Conservation (phyloP, 768 basidiomycete species). For the Tricholomella constricta region DNA sequence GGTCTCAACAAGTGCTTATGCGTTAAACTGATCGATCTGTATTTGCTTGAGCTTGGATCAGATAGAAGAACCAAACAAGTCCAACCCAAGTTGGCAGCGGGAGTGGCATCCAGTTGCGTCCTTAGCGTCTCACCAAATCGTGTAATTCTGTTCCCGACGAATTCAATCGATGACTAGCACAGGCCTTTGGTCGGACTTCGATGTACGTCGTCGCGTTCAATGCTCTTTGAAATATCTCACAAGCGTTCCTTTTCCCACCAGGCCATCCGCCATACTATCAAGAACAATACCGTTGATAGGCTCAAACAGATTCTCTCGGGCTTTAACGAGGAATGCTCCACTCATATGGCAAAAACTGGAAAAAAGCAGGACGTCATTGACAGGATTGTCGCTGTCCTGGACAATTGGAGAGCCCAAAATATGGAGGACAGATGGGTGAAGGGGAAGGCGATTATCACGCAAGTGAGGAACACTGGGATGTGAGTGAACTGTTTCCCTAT, state of each 20-base stretch:
- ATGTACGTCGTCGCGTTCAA: constrained; percentile 44
- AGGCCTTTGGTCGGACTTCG: constrained; percentile 73
- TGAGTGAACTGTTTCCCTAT: constrained; percentile 42
- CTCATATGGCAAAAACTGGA: constrained; percentile 70
- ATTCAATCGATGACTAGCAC: constrained; percentile 54
- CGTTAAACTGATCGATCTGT: constrained; percentile 4
- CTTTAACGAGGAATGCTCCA: constrained; percentile 77
- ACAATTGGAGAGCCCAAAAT: constrained; percentile 58
- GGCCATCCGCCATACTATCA: constrained; percentile 70
- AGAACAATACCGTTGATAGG: constrained; percentile 81
- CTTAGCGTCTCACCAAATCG: background rate
- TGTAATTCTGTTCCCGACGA: constrained; percentile 1
- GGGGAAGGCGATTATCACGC: constrained; percentile 65
- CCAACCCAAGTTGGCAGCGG: background rate
- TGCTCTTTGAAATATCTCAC: constrained; percentile 11
- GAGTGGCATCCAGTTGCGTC: background rate
- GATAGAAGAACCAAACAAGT: constrained; percentile 11
- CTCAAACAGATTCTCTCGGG: constrained; percentile 80
- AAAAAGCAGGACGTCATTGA: constrained; percentile 90
- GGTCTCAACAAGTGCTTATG: constrained; percentile 6
- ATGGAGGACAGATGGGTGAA: constrained; percentile 68
- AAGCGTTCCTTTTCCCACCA: constrained; percentile 28
- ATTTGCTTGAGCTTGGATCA: constrained; percentile 12
- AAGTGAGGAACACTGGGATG: constrained; percentile 67
- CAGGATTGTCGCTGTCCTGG: constrained; percentile 61